Base-by-base conservation (phyloP, 2,329 filamentous ascomycete genomes). In the Pseudogymnoascus sp. region DNA sequence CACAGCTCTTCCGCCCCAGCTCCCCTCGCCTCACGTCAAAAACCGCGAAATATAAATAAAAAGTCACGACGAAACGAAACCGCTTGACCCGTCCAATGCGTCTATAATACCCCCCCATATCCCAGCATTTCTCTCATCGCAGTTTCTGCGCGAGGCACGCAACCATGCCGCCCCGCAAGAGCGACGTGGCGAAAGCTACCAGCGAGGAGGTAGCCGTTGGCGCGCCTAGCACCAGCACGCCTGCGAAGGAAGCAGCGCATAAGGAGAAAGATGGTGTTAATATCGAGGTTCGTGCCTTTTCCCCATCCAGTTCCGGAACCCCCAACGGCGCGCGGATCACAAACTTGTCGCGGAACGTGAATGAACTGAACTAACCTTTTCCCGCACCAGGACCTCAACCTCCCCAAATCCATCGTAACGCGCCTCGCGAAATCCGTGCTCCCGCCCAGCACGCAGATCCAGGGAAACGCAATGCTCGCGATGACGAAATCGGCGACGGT, bases 401-500 rank as follows among this genome's bases (percentile, higher is more conserved):
- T 95, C 12, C 90, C 90, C 34, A 91, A 90, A 72, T 91, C 89
- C 5, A 91, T 93, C 76, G 87, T 93, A 68, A 89, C 89, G 62
- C 82, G 90, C 62, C 81, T 95, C 36, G 89, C 89, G 42, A 93
- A 93, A 77, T 88, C 89, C 42, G 89, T 91, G 5, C 78, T 95
- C 4, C 90, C 90, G 0, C 82, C 89, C 5, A 92, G 92, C 73
- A 93, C 90, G 4, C 89, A 91, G 75, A 90, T 93, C 59, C 89
- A 93, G 73, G 90, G 87, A 71, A 91, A 92, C 77, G 90, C 90
- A 44, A 84, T 93, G 62, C 77, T 91, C 61, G 90, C 90, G 8
- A 82, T 95, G 78, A 89, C 85, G 68, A 93, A 93, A 77, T 89
- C 89, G 75, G 88, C 90, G 6, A 93, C 89, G 1, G 87, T 95